phyloP scores from a whole-genome alignment of 2,329 filamentous ascomycete species.

The Trichoderma brevicompactum region DNA sequence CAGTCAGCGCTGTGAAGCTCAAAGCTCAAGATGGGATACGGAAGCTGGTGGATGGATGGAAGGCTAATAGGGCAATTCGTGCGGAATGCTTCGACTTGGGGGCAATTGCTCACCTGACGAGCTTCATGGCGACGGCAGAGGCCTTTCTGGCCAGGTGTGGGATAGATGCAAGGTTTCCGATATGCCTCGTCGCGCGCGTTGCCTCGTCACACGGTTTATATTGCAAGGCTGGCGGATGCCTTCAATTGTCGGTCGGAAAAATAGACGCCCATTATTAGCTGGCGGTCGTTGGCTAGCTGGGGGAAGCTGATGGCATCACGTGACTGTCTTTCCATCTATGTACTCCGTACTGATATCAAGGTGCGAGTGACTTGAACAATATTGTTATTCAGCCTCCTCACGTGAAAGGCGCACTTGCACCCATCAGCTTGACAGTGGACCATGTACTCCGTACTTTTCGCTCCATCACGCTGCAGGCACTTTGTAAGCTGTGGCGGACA shows the following conservation, averaged over 20 bases:
- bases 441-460: constrained; percentile 14
- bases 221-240: constrained; percentile 30
- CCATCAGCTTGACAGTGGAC: neutral
- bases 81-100: constrained; percentile 31
- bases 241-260: constrained; percentile 43
- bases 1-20: constrained; percentile 36
- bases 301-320: no score
- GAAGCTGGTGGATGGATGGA: neutral
- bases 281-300: no score
- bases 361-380: no score
- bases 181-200: constrained; percentile 24
- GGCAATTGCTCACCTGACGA: constrained; percentile 75
- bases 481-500: neutral
- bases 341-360: no score
- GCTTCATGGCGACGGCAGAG: constrained; percentile 76
- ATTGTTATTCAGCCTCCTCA: neutral
- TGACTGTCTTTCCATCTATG: no score
- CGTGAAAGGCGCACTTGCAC: neutral
- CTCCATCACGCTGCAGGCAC: neutral
- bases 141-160: constrained; percentile 26
- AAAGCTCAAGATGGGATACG: constrained; percentile 22
- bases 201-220: constrained; percentile 26
- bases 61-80: constrained; percentile 19
- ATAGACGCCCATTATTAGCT: constrained; percentile 31
- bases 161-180: constrained; percentile 25